Evolutionary conservation across 2,329 filamentous ascomycete species (phyloP).

Genomic region (Pyrenochaeta sp.): DNA sequence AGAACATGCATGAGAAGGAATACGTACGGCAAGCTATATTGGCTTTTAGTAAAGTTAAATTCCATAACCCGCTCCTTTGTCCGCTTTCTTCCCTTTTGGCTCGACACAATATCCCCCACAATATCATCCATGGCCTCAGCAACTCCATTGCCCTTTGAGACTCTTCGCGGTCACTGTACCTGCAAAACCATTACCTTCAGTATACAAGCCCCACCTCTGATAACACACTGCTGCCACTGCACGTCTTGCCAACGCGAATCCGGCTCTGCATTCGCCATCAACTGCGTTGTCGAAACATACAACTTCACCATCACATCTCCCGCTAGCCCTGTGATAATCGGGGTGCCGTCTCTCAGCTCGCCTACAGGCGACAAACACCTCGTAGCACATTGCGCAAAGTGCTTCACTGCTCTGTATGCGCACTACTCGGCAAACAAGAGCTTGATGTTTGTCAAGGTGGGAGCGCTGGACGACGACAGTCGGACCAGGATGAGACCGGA

Average conservation of each 20-base stretch:
- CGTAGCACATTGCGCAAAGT: constrained; percentile 25
- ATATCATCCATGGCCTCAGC: background rate
- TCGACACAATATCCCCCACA: background rate
- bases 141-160: background rate
- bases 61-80: no score
- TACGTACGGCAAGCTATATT: no score
- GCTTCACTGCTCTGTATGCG: constrained; percentile 31
- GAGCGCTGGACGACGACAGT: constrained; percentile 52
- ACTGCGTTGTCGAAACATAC: constrained; percentile 53
- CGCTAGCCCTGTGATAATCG: background rate
- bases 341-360: constrained; percentile 23
- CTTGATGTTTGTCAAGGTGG: constrained; percentile 52
- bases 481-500: constrained; percentile 52
- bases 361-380: constrained; percentile 36
- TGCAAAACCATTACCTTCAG: constrained; percentile 31
- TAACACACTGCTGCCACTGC: constrained; percentile 56
- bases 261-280: constrained; percentile 51
- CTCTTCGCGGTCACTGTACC: constrained; percentile 25
- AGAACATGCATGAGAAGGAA: background rate
- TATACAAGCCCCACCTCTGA: constrained; percentile 36
- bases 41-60: no score
- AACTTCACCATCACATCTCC: constrained; percentile 36
- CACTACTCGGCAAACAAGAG: constrained; percentile 17
- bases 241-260: constrained; percentile 57
- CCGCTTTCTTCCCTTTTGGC: background rate